phyloP scores from a whole-genome alignment of 495 filamentous ascomycete genomes.

The Lasiosphaeria hispida region DNA sequence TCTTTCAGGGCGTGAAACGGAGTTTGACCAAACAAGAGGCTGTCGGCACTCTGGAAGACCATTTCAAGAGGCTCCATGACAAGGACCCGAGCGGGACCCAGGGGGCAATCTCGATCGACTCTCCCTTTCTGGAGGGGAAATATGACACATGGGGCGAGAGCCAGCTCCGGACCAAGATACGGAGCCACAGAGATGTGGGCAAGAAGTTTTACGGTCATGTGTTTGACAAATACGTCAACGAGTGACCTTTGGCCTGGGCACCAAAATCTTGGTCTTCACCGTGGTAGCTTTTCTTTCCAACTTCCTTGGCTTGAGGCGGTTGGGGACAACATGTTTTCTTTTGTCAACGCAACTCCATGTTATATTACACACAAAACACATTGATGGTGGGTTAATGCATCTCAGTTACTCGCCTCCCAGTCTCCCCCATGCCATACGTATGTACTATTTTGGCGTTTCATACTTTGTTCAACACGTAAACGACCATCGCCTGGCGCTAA shows the following conservation, averaged over 20 bases:
- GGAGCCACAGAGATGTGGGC: slow-evolving; percentile 43
- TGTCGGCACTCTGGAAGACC: slow-evolving; percentile 26
- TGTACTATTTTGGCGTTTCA: too few relatives aligned
- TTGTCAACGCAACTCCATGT: too few relatives aligned
- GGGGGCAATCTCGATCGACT: slow-evolving; percentile 33
- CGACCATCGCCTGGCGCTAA: too few relatives aligned
- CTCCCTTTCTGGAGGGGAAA: slow-evolving; percentile 41
- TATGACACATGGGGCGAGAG: slow-evolving; percentile 49
- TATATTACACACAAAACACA: too few relatives aligned
- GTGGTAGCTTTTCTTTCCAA: too few relatives aligned
- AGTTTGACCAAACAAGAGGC: slow-evolving; percentile 41
- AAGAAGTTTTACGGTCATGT: slow-evolving; percentile 40
- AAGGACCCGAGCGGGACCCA: background rate
- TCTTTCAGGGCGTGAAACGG: slow-evolving; percentile 46
- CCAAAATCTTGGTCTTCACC: too few relatives aligned
- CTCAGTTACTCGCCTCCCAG: too few relatives aligned
- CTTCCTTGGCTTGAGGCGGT: too few relatives aligned
- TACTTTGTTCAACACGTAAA: too few relatives aligned
- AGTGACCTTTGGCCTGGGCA: background rate
- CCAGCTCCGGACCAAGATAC: slow-evolving; percentile 46
- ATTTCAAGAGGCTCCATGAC: slow-evolving; percentile 26
- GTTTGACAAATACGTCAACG: slow-evolving; percentile 40
- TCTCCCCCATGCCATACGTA: too few relatives aligned
- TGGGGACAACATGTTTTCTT: too few relatives aligned
- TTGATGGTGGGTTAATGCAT: too few relatives aligned